Percentiles rank a stretch among this genome's conserved stretches.
Evolutionary conservation across 768 basidiomycete species (phyloP).

Genomic region (Daedaleopsis sinensis): DNA sequence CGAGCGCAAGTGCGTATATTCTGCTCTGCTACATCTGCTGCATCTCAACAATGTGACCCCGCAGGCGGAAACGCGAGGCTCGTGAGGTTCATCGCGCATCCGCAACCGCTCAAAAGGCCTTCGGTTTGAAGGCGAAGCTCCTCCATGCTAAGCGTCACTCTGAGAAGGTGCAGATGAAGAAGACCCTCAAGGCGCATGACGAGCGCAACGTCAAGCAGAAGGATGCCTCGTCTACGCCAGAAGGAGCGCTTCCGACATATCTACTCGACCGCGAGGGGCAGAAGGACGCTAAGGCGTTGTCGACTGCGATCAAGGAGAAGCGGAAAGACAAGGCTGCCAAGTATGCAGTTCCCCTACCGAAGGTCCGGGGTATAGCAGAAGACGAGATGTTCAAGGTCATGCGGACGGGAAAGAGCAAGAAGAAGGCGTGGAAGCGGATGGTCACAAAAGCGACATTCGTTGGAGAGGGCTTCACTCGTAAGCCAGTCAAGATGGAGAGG

Average conservation of each 20-base stretch:
- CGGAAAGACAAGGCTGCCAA: slow-evolving; percentile 99
- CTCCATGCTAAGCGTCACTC: slow-evolving; percentile 95
- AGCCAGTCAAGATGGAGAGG: slow-evolving; percentile 98
- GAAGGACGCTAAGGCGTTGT: slow-evolving; percentile 96
- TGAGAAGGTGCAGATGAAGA: slow-evolving; percentile 98
- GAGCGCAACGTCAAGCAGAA: slow-evolving; percentile 97
- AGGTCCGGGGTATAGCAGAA: slow-evolving; percentile 97
- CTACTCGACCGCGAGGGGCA: slow-evolving; percentile 97
- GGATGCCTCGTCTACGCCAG: slow-evolving; percentile 79
- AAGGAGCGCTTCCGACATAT: slow-evolving; percentile 93
- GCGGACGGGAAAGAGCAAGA: slow-evolving; percentile 95
- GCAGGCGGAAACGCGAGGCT: slow-evolving; percentile 82
- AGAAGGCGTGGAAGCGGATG: slow-evolving; percentile 99
- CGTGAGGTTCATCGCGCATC: slow-evolving; percentile 79
- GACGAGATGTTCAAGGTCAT: slow-evolving; percentile 99
- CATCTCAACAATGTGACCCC: not conserved
- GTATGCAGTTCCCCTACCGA: slow-evolving; percentile 94
- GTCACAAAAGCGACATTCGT: slow-evolving; percentile 99
- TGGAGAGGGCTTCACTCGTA: slow-evolving; percentile 95
- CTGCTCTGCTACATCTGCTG: not conserved
- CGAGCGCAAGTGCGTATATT: slow-evolving; percentile 79
- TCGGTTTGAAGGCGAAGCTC: slow-evolving; percentile 97
- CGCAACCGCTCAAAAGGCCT: slow-evolving; percentile 86
- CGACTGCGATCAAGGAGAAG: slow-evolving; percentile 96
- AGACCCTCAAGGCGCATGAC: slow-evolving; percentile 99